Percentiles rank a stretch among this genome's conserved stretches.
Evolutionary conservation across 805 yeast genomes (phyloP).

Genomic region (Candida pseudoglaebosa): DNA sequence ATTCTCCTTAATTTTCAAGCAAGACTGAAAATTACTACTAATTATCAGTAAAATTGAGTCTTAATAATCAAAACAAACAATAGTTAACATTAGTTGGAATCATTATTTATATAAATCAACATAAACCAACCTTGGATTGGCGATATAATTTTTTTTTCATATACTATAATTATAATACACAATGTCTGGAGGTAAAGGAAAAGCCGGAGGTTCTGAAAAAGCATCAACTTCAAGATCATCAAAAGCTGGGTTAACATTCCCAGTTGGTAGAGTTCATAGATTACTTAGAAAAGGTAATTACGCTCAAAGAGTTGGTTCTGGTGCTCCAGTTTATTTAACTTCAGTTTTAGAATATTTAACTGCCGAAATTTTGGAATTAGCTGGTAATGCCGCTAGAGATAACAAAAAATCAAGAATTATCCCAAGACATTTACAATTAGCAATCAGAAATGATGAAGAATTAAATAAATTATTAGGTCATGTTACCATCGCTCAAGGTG

Average conservation of each 20-base stretch:
- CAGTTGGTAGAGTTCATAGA: slow-evolving; percentile 51
- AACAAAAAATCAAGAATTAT: slow-evolving; percentile 49
- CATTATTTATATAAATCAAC: too few species aligned
- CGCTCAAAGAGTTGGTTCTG: slow-evolving; percentile 51
- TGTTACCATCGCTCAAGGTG: slow-evolving; percentile 51
- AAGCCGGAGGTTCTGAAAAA: slow-evolving; percentile 45
- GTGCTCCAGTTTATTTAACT: slow-evolving; percentile 50
- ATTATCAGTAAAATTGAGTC: not conserved
- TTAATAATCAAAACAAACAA: not conserved
- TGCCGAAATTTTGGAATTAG: slow-evolving; percentile 49
- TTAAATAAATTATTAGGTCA: slow-evolving; percentile 48
- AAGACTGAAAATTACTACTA: not conserved
- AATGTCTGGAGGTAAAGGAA: slow-evolving; percentile 40
- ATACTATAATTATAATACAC: too few species aligned
- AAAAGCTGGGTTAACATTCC: slow-evolving; percentile 49
- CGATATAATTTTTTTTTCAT: too few species aligned
- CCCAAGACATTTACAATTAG: slow-evolving; percentile 51
- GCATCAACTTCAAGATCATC: slow-evolving; percentile 48
- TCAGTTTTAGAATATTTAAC: slow-evolving; percentile 48
- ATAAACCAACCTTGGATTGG: too few species aligned
- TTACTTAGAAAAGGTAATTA: slow-evolving; percentile 48
- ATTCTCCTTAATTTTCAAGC: too few species aligned
- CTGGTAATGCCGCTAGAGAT: slow-evolving; percentile 52
- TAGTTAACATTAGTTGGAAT: too few species aligned
- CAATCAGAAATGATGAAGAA: slow-evolving; percentile 52